Conservation (phyloP, 768 basidiomycete species). For the Fibroporia radiculosa region DNA sequence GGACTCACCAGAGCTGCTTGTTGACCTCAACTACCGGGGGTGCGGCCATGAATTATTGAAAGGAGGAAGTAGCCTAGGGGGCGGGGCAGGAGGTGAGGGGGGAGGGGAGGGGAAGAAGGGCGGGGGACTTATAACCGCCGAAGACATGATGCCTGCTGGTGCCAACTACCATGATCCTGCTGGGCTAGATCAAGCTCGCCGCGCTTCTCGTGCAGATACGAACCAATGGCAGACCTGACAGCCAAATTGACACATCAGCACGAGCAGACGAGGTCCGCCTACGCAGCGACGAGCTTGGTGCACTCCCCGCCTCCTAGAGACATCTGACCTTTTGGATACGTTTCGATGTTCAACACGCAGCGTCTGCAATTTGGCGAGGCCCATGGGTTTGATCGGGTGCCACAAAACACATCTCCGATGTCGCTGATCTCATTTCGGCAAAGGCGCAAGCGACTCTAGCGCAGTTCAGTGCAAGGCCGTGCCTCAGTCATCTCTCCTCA, state of each 20-base stretch:
- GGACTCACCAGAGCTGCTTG: constrained; percentile 58
- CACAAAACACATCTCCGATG: not conserved
- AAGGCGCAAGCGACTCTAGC: too few species aligned
- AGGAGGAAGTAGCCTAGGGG: constrained; percentile 9
- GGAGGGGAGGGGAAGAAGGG: constrained; percentile 15
- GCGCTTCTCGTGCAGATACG: constrained; percentile 15
- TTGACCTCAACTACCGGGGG: constrained; percentile 47
- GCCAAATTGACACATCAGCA: not conserved
- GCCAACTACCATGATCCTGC: constrained; percentile 15
- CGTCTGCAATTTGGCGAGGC: too few species aligned
- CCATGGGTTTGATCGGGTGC: too few species aligned
- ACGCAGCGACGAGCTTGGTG: too few species aligned
- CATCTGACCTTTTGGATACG: not conserved
- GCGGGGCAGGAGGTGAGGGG: constrained; percentile 13
- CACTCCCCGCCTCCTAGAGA: too few species aligned
- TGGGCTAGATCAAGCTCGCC: constrained; percentile 21
- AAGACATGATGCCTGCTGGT: constrained; percentile 22
- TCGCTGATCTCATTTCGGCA: too few species aligned
- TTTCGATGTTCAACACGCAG: not conserved
- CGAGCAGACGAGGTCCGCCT: not conserved
- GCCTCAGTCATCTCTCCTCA: too few species aligned
- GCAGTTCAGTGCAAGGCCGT: too few species aligned
- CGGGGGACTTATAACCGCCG: constrained; percentile 23
- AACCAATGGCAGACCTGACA: not conserved
- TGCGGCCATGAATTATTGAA: constrained; percentile 13